Evolutionary conservation across 2,329 filamentous ascomycete genomes (phyloP).

Genomic region (Colletotrichum lini): DNA sequence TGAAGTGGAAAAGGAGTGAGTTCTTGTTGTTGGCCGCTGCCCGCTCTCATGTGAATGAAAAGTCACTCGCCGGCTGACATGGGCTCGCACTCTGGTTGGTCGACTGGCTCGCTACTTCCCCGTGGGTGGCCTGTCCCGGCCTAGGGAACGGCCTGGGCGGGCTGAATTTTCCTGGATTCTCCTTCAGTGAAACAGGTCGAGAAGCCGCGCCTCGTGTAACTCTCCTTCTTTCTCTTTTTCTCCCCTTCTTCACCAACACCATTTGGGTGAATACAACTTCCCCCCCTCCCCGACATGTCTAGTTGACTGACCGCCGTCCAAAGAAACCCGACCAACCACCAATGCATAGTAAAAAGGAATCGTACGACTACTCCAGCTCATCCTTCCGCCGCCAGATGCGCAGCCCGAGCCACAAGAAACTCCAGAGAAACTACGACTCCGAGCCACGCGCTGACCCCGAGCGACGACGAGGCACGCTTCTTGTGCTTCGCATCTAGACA

Average conservation of each 20-base stretch:
- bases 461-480: conserved; percentile 68
- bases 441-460: conserved; percentile 71
- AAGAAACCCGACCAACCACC: conserved; percentile 48
- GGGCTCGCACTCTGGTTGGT: conserved; percentile 34
- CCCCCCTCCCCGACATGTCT: conserved; percentile 21
- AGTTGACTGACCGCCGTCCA: conserved; percentile 24
- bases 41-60: conserved; percentile 34
- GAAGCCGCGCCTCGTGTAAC: conserved; percentile 28
- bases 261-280: conserved; percentile 44
- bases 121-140: conserved; percentile 34
- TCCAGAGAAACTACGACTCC: conserved; percentile 64
- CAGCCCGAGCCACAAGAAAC: conserved; percentile 64
- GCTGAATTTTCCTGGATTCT: conserved; percentile 42
- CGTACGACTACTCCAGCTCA: conserved; percentile 59
- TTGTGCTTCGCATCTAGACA: conserved; percentile 40
- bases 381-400: conserved; percentile 73
- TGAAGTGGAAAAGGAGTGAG: neutral
- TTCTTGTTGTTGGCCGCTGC: neutral
- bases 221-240: conserved; percentile 36
- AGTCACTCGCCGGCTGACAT: conserved; percentile 39
- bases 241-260: conserved; percentile 44
- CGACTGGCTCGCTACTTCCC: conserved; percentile 7
- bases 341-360: conserved; percentile 71
- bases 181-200: conserved; percentile 2
- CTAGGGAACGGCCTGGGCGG: conserved; percentile 36